Base-by-base conservation (phyloP, 2,329 filamentous ascomycete species). In the Parafenestella ontariensis region DNA sequence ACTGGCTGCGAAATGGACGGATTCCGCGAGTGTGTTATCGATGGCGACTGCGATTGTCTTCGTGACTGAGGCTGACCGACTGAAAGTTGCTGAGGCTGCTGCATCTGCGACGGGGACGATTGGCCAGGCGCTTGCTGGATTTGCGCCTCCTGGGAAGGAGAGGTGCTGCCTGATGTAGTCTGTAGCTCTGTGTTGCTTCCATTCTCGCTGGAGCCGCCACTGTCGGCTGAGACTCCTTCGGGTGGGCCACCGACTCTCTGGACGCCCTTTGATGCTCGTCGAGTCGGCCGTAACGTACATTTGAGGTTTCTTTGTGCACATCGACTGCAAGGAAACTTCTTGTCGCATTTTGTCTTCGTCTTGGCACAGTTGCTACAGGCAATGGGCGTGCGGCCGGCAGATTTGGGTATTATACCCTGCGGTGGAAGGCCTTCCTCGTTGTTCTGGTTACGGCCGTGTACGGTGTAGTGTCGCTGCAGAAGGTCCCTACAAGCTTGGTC, bases 271-370 rank as follows among this genome's bases (percentile, higher is more conserved):
- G 79, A 79, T 3, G 78, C 76, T 55, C 81, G 71, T 41, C 80
- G 76, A 17, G 79, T 82, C 7, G 80, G 80, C 41, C 81, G 72
- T 29, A 82, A 64, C 39, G 69, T 72, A 67, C 80, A 82, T 52
- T 76, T 72, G 37, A 83, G 73, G 57, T 82, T 82, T 42, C 80
- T 70, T 15, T 76, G 75, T n/a, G 78, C 79, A 71, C 81, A 83
- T 54, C 81, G 74, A 62, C 76, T 80, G 71, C 81, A 83, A n/a
- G 81, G 81, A 51, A 82, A 82, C 69, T 82, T 82, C 71, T 82
- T 82, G 59, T 83, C 81, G 58, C 81, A 83, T 58, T 82, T 83
- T 11, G 81, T 83, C 73, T 83, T 83, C 3, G 80, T 82, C 67
- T 82, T 82, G 9, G 81, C 80, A 59, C 81, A 83, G 54, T 82